Percentiles rank a stretch among this genome's conserved stretches.
Evolutionary conservation across 2,329 filamentous ascomycete species (phyloP).

Genomic region (Fusarium kyushuense): DNA sequence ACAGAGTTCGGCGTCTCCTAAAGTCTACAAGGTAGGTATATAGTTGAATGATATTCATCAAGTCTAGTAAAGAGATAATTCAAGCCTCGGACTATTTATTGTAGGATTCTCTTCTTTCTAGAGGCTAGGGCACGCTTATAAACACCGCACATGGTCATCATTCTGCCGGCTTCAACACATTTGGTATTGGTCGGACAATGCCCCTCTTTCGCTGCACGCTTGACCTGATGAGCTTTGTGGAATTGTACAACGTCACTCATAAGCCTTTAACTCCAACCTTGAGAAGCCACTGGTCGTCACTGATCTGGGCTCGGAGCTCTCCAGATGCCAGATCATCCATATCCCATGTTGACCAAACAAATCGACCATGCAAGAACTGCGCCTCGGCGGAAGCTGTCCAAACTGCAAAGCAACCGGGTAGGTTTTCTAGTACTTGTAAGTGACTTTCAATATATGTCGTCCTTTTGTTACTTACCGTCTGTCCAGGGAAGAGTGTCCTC

Average conservation of each 20-base stretch:
- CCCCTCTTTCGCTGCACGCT: too few species aligned
- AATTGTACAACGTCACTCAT: neutral
- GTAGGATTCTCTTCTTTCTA: too few species aligned
- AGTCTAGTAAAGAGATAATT: too few species aligned
- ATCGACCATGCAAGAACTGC: constrained; percentile 59
- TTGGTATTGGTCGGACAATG: too few species aligned
- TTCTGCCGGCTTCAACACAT: too few species aligned
- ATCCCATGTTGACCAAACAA: constrained; percentile 65
- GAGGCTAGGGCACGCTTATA: too few species aligned
- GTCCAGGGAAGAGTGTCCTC: constrained; percentile 41
- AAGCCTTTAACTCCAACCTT: constrained; percentile 46
- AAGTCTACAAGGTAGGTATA: too few species aligned
- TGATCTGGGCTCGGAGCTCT: constrained; percentile 18
- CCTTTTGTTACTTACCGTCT: constrained; percentile 15
- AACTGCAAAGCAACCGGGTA: constrained; percentile 57
- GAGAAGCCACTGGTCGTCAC: constrained; percentile 37
- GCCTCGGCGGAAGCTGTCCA: constrained; percentile 58
- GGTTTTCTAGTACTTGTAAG: constrained; percentile 44
- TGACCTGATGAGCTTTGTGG: too few species aligned
- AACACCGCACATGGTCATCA: too few species aligned
- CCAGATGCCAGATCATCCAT: constrained; percentile 56
- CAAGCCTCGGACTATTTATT: too few species aligned
- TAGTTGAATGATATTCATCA: too few species aligned
- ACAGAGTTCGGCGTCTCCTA: too few species aligned
- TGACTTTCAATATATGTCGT: rapidly evolving